phyloP scores from a whole-genome alignment of 2,329 filamentous ascomycete species.

The Colletotrichum tropicicola region DNA sequence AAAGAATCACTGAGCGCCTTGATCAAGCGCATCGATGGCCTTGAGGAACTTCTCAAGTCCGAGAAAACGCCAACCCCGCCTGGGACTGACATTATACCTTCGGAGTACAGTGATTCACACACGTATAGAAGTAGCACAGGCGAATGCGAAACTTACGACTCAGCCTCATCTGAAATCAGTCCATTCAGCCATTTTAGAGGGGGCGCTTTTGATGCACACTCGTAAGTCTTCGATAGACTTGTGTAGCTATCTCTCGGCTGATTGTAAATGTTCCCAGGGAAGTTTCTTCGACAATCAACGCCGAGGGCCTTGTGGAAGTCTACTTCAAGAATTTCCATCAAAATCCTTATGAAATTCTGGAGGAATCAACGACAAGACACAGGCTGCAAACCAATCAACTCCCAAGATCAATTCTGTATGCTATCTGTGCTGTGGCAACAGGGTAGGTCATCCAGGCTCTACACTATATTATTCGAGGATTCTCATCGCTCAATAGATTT shows the following conservation, averaged over 20 bases:
- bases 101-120: background rate
- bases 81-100: background rate
- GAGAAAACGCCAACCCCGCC: constrained; percentile 22
- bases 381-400: constrained; percentile 14
- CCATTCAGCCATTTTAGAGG: constrained; percentile 8
- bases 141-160: constrained; percentile 4
- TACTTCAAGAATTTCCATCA: constrained; percentile 21
- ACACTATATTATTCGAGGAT: background rate
- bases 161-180: constrained; percentile 14
- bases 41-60: constrained; percentile 26
- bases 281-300: constrained; percentile 4
- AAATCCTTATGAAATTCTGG: constrained; percentile 16
- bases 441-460: background rate
- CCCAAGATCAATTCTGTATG: constrained; percentile 5
- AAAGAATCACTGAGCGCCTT: constrained; percentile 23
- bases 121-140: background rate
- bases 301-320: constrained; percentile 14
- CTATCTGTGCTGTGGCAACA: constrained; percentile 18
- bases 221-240: too few species aligned
- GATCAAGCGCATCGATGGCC: constrained; percentile 22
- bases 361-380: background rate
- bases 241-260: too few species aligned
- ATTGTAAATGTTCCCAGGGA: too few species aligned
- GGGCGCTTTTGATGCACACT: background rate
- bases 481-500: background rate